Base-by-base conservation (phyloP, 139 green algal genomes). In the Volvox africanus region DNA sequence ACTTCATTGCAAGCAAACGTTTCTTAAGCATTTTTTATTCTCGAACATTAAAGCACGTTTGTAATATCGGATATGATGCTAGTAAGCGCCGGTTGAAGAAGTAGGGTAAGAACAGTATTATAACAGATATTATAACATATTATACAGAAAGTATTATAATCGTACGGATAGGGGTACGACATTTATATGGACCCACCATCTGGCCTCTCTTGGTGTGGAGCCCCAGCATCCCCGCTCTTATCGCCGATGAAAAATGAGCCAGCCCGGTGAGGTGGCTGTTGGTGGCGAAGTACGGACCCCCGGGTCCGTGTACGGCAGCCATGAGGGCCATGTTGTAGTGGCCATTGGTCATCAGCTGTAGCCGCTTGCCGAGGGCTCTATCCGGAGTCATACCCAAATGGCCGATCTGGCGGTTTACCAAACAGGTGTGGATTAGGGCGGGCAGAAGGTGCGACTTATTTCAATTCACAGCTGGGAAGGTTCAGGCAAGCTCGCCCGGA, bases 211-310 rank as follows among this genome's bases (percentile, higher is more conserved):
- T 16, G 3, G 30, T 26, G 12, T 89, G 67, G 24, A 55, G 35
- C 20, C 24, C 30, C 33, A 62, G 62, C 50, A 28, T 30, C 16
- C 61, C 30, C 30, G 65, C 22, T 18, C 65, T 62, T 30, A 79
- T 73, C 65, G 24, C 14, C 44, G 32, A 32, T 22, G 62, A 2
- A 32, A 79, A 36, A 65, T 79, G 62, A 20, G 32, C 19, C 18
- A n/a, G 14, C 22, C 61, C 81, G 32, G 44, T 33, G 20, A 61
- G 75, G 30, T 81, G 75, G 18, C 32, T 26, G 30, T 81, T 81
- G 30, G 86, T 90, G 73, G 86, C 86, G 21, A 90, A 62, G 86
- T 67, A 90, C 33, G 86, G 24, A 24, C 86, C 86, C 13, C 86
- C 86, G 32, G 30, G 50, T 37, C 86, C 86, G 84, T 89, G 68